phyloP scores from a whole-genome alignment of 2,329 filamentous ascomycete genomes.

The Curvularia hawaiiensis region DNA sequence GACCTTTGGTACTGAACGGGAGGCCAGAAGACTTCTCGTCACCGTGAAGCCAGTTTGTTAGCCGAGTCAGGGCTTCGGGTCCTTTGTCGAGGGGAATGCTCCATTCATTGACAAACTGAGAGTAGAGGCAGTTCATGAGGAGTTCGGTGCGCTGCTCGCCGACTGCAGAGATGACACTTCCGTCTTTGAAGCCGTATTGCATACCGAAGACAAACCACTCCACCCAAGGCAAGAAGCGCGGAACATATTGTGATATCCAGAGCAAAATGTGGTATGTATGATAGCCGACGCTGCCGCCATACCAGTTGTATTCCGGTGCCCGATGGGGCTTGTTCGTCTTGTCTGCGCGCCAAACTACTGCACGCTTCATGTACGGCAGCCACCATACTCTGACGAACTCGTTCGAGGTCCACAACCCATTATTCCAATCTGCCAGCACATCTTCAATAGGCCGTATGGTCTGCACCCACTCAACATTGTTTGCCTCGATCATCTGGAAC shows the following conservation, averaged over 20 bases:
- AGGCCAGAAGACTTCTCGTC: slow-evolving; percentile 74
- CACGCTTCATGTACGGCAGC: slow-evolving; percentile 89
- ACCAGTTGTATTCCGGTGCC: slow-evolving; percentile 72
- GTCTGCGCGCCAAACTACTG: slow-evolving; percentile 88
- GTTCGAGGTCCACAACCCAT: slow-evolving; percentile 76
- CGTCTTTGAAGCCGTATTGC: slow-evolving; percentile 89
- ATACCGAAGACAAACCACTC: slow-evolving; percentile 98
- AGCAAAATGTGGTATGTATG: slow-evolving; percentile 92
- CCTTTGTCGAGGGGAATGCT: slow-evolving; percentile 85
- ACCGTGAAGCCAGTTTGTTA: slow-evolving; percentile 84
- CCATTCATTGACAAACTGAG: slow-evolving; percentile 99
- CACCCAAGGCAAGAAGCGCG: slow-evolving; percentile 80
- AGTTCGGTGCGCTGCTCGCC: slow-evolving; percentile 81
- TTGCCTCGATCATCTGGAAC: slow-evolving; percentile 77
- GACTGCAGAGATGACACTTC: slow-evolving; percentile 71
- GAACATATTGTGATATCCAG: slow-evolving; percentile 77
- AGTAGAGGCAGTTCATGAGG: slow-evolving; percentile 96
- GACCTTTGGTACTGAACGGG: slow-evolving; percentile 76
- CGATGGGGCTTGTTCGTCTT: slow-evolving; percentile 68
- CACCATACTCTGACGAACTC: slow-evolving; percentile 98
- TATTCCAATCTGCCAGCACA: slow-evolving; percentile 74
- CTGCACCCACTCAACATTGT: slow-evolving; percentile 87
- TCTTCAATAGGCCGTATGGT: slow-evolving; percentile 71
- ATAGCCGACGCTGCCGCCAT: slow-evolving; percentile 81
- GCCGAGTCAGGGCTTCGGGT: slow-evolving; percentile 80